Evolutionary conservation across 495 filamentous ascomycete genomes (phyloP).

Genomic region (Bryoglossum gracile): DNA sequence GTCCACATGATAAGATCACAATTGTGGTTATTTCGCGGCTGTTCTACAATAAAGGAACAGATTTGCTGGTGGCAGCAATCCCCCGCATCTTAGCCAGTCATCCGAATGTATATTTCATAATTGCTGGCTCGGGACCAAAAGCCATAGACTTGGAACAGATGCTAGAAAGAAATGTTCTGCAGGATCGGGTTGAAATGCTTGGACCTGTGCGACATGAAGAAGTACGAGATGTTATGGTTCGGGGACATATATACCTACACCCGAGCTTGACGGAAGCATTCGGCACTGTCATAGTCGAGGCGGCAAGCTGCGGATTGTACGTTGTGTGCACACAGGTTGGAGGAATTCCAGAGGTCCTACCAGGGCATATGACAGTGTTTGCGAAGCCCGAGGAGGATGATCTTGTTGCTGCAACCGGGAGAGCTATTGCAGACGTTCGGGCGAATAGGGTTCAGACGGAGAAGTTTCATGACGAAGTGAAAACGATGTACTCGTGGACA

Average conservation of each 20-base stretch:
- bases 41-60: constrained; percentile 98
- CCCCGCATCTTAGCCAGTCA: constrained; percentile 83
- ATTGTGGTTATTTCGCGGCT: constrained; percentile 96
- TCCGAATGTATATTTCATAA: constrained; percentile 93
- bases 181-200: constrained; percentile 87
- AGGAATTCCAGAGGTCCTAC: constrained; percentile 92
- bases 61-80: constrained; percentile 88
- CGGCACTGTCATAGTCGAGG: constrained; percentile 95
- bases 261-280: constrained; percentile 94
- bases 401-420: constrained; percentile 71
- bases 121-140: constrained; percentile 90
- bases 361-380: constrained; percentile 89
- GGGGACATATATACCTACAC: constrained; percentile 94
- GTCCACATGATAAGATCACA: constrained; percentile 80
- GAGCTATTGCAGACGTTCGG: constrained; percentile 73
- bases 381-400: constrained; percentile 91
- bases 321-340: constrained; percentile 95
- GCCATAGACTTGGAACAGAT: constrained; percentile 97
- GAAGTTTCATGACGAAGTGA: constrained; percentile 91
- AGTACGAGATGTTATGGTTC: constrained; percentile 96
- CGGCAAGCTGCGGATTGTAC: constrained; percentile 88
- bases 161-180: constrained; percentile 91
- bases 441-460: constrained; percentile 82
- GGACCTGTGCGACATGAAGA: constrained; percentile 92
- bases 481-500: constrained; percentile 96